Evolutionary conservation across 352 stramenopile genomes (phyloP), one percentile per base, ranked within the genome.

Genomic region (Phytopythium delawarense): DNA sequence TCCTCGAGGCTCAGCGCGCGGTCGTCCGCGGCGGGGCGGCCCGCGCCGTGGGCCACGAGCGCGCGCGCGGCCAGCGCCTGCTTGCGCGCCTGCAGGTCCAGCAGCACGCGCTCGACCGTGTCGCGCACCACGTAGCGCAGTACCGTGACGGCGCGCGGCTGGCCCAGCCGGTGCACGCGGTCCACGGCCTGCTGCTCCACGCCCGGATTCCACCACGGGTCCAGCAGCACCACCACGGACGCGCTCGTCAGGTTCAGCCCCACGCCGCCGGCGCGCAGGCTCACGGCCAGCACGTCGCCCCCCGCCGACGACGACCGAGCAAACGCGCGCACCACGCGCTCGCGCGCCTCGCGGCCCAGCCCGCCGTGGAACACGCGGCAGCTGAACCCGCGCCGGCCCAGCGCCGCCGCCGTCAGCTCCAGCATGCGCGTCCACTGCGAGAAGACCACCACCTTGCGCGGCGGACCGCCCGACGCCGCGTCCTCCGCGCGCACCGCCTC

Each of bases 101-200:
- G 59, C 50, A 98, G 96, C 79, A 97, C 96, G 54, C 96, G 87
- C 54, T 98, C 93, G 40, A 98, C 89, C 6, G 89, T 97, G 64
- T 94, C 78, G 2, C 81, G 66, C 25, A 97, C 76, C 35, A 97
- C 77, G 68, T 97, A 97, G 46, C 92, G 84, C 68, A 96, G 94
- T 28, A 98, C 91, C 9, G 85, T 61, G 45, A 98, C 92, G 45
- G 84, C 75, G 39, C 86, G 79, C 0, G 72, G 79, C 72, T 98
- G 90, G 1, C 91, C 92, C 7, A 98, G 71, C 2, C 92, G 88
- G 55, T 97, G 91, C 37, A 96, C 88, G 45, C 92, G 84, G 75
- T 98, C 93, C 50, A 98, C 93, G 0, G 96, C 96, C 70, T 99
- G 96, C 34, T 96, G 81, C 61, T 98, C 94, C 16, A 98, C 80